Conservation (phyloP, 305 asterid genomes). For the Solanum aculeatissimum region DNA sequence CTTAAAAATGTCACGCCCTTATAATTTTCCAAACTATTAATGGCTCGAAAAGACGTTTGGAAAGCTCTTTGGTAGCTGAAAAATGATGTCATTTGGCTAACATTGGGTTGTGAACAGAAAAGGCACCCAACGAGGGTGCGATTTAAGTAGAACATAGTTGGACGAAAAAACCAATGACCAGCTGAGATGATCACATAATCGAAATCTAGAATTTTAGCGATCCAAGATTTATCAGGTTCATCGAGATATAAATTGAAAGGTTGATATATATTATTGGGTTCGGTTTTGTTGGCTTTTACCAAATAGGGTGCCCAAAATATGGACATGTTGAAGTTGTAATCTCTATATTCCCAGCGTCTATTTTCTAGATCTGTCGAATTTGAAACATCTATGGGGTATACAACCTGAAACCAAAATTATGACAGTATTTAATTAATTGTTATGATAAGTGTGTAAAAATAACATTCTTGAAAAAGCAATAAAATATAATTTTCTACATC, state of each 20-base stretch:
- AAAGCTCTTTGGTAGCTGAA: constrained; percentile 17
- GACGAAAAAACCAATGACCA: constrained; percentile 20
- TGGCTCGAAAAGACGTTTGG: constrained; percentile 3
- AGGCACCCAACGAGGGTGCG: constrained; percentile 3
- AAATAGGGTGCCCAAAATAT: constrained; percentile 10
- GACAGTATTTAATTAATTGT: not conserved
- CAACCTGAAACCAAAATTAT: not conserved
- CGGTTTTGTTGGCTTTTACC: constrained; percentile 11
- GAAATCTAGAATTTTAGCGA: not conserved
- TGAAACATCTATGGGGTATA: constrained; percentile 8
- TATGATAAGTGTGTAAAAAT: not conserved
- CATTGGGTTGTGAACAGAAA: not conserved
- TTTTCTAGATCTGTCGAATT: not conserved
- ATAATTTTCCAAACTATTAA: constrained; percentile 1
- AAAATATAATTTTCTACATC: not conserved
- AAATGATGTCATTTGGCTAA: not conserved
- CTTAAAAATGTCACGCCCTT: constrained; percentile 22
- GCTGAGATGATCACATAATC: constrained; percentile 16
- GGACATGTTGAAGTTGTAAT: constrained; percentile 12
- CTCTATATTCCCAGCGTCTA: not conserved
- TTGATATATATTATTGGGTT: not conserved
- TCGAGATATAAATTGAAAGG: constrained; percentile 6
- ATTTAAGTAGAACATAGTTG: constrained; percentile 5
- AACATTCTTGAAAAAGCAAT: not conserved
- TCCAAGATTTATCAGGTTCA: constrained; percentile 11